Evolutionary conservation across 2,329 filamentous ascomycete genomes (phyloP).

Genomic region (Hymenoscyphus occultus): DNA sequence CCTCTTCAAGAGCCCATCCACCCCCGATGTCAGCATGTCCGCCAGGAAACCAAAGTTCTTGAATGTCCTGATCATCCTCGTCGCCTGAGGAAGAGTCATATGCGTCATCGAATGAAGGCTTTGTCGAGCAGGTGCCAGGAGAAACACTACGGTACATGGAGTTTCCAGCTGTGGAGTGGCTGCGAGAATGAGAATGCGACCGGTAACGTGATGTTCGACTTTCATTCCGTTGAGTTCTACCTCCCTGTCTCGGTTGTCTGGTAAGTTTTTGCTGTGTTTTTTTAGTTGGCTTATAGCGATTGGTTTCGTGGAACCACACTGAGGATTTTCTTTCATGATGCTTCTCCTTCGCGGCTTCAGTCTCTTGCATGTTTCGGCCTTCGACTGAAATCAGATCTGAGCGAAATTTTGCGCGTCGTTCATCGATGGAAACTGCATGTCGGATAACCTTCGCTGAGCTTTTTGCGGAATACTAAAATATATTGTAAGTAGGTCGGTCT

Average conservation of each 20-base stretch:
- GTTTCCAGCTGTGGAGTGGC: slow-evolving; percentile 1
- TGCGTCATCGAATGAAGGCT: slow-evolving; percentile 9
- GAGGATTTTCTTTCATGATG: not conserved
- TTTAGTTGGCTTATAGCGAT: slow-evolving; percentile 6
- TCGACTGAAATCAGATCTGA: slow-evolving; percentile 12
- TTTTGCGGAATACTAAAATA: slow-evolving; percentile 12
- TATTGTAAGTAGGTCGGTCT: not conserved
- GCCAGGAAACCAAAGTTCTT: slow-evolving; percentile 59
- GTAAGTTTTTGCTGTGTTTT: not conserved
- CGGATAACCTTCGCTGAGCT: slow-evolving; percentile 19
- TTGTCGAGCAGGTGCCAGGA: slow-evolving; percentile 4
- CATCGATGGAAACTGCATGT: slow-evolving; percentile 19
- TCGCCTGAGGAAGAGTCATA: slow-evolving; percentile 20
- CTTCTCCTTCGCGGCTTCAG: not conserved
- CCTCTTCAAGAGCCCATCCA: slow-evolving; percentile 46
- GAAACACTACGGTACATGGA: not conserved
- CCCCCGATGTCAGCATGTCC: slow-evolving; percentile 60
- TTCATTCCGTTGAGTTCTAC: not conserved
- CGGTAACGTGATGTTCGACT: slow-evolving; percentile 30
- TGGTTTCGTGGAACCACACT: slow-evolving; percentile 8
- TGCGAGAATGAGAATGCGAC: slow-evolving; percentile 37
- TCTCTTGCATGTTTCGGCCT: slow-evolving; percentile 5
- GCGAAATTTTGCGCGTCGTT: slow-evolving; percentile 18
- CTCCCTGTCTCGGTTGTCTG: not conserved
- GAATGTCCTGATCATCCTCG: slow-evolving; percentile 51